Evolutionary conservation across 331 rosid genomes (phyloP).

Genomic region (Rhamnella rubrinervis): DNA sequence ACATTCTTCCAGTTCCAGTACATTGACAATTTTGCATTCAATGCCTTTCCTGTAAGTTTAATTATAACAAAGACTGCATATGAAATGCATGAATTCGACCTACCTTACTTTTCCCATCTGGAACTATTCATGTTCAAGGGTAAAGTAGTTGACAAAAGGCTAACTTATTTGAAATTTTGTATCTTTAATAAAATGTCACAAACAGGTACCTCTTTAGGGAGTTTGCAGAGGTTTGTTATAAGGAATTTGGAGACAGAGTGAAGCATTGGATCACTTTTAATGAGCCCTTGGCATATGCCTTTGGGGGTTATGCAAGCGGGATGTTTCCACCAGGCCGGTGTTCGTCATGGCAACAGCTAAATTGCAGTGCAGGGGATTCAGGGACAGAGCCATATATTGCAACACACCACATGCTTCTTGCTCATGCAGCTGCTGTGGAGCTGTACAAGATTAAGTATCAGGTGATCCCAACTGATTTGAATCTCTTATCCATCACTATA

Average conservation of each 20-base stretch:
- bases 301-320: constrained; percentile 18
- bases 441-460: constrained; percentile 21
- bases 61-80: too few relatives aligned
- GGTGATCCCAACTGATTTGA: not conserved
- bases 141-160: too few relatives aligned
- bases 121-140: too few relatives aligned
- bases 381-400: constrained; percentile 32
- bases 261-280: constrained; percentile 37
- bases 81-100: too few relatives aligned
- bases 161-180: too few relatives aligned
- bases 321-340: constrained; percentile 19
- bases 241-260: constrained; percentile 29
- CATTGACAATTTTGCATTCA: too few relatives aligned
- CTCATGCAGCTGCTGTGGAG: constrained; percentile 29
- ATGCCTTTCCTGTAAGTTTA: too few relatives aligned
- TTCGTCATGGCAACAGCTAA: constrained; percentile 19
- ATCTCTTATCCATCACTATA: not conserved
- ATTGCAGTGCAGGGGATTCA: constrained; percentile 28
- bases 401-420: constrained; percentile 22
- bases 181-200: too few relatives aligned
- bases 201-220: constrained; percentile 17
- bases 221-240: constrained; percentile 20
- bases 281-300: constrained; percentile 21
- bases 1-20: too few relatives aligned
- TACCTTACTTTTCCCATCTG: too few relatives aligned